phyloP scores from a whole-genome alignment of 805 yeast species.

The Debaryomyces prosopidis region DNA sequence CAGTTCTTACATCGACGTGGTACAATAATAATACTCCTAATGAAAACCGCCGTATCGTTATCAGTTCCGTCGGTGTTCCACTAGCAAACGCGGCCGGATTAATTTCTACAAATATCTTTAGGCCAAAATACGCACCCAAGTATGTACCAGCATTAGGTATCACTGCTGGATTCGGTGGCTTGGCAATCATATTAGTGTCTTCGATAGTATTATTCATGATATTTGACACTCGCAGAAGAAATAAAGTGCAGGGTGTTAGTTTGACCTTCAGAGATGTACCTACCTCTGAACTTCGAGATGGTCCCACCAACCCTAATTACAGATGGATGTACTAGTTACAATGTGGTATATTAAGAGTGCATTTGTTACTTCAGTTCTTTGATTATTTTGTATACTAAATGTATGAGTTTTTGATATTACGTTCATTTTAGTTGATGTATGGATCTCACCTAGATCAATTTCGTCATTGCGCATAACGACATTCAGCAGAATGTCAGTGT shows the following conservation, averaged over 20 bases:
- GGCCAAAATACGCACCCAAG: constrained; percentile 32
- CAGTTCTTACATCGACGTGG: constrained; percentile 53
- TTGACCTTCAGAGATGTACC: constrained; percentile 42
- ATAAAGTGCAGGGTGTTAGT: constrained; percentile 38
- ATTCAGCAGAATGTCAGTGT: no score
- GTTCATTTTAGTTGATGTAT: no score
- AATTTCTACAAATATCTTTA: constrained; percentile 32
- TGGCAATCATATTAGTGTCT: constrained; percentile 25
- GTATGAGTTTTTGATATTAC: no score
- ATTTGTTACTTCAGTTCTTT: no score
- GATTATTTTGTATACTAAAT: no score
- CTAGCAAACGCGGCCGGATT: constrained; percentile 33
- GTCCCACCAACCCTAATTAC: constrained; percentile 45
- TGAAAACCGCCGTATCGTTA: constrained; percentile 45
- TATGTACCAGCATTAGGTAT: constrained; percentile 31
- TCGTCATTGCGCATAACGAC: no score
- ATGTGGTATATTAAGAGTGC: not conserved
- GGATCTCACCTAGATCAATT: no score
- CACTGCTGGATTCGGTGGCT: constrained; percentile 31
- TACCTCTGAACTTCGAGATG: constrained; percentile 43
- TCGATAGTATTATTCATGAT: constrained; percentile 35
- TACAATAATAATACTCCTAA: constrained; percentile 51
- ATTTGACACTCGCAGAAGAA: constrained; percentile 43
- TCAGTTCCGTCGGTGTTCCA: constrained; percentile 46
- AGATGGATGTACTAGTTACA: constrained; percentile 44